Evolutionary conservation across 2,329 filamentous ascomycete species (phyloP), one percentile per base, ranked within the genome.

Genomic region (Aureobasidium sp.): DNA sequence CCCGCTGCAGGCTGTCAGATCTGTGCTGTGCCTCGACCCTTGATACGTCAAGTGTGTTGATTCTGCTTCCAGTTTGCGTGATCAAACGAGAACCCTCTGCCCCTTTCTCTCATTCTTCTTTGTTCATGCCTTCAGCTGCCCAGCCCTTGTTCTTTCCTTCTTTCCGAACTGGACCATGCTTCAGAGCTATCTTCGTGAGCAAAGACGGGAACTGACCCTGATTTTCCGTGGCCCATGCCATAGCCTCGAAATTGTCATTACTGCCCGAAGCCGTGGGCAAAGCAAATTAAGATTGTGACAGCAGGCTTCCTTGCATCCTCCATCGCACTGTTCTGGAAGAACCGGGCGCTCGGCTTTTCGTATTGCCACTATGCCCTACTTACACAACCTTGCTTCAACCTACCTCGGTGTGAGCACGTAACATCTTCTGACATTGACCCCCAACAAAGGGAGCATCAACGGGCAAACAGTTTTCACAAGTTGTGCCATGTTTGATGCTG

Each of bases 1-100:
- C 57, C 57, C 57, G 57, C 57, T 60, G 57, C 57, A 60, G 37
- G 42, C 36, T 60, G 45, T 60, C 57, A 51, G 57, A 60, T 60
- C 57, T 49, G 14, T 36, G 17, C 25, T 42, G 44, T 51, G 25
- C 55, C 55, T 60, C 36, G 45, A 60, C 25, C 57, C 45, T 60
- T 51, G 45, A 41, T 34, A 60, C 45, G 34, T 51, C 44, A 45
- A 60, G 22, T 31, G 57, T 60, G 45, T 60, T 42, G 57, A 36
- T 45, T 60, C 20, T 42, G 36, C 31, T n/a, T 41, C 36, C 34
- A 37, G 37, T 29, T 34, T 60, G 44, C 45, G 36, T 31, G 44
- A 41, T 60, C 57, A 60, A 60, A 60, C 57, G 57, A 34, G 36
- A 60, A 60, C 45, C 25, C 57, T 49, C 31, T 41, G 22, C 45